A percentile compares a stretch with the other conserved stretches of the same genome.
Evolutionary conservation across 768 basidiomycete species (phyloP).

Genomic region (Lactarius quietus): DNA sequence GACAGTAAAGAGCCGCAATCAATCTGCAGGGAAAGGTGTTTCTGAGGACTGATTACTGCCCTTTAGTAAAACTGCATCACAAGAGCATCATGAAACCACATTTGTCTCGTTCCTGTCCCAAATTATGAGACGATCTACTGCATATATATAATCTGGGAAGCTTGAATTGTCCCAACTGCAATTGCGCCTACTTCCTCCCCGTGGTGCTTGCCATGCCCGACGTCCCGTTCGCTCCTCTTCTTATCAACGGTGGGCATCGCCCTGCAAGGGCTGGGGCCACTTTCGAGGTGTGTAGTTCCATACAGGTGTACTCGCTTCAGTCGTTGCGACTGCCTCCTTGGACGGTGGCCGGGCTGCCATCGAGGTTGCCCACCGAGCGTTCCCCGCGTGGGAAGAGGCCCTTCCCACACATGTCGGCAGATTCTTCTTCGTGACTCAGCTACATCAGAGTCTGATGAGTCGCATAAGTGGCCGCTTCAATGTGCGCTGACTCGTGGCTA

Average conservation of each 20-base stretch:
- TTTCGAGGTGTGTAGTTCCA: slow-evolving; percentile 48
- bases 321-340: slow-evolving; percentile 41
- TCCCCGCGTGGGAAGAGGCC: slow-evolving; percentile 22
- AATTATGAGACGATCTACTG: too few species aligned
- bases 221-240: slow-evolving; percentile 31
- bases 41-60: too few species aligned
- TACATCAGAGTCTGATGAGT: slow-evolving; percentile 11
- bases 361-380: slow-evolving; percentile 14
- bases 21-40: too few species aligned
- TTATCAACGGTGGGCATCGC: slow-evolving; percentile 40
- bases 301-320: slow-evolving; percentile 42
- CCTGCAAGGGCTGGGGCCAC: slow-evolving; percentile 37
- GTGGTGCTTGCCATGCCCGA: slow-evolving; percentile 4
- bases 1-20: too few species aligned
- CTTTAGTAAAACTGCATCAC: too few species aligned
- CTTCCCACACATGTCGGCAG: slow-evolving; percentile 2
- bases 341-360: slow-evolving; percentile 28
- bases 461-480: slow-evolving; percentile 4
- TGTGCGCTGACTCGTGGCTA: slow-evolving; percentile 13
- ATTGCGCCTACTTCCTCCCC: too few species aligned
- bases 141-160: too few species aligned
- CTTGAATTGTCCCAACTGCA: too few species aligned
- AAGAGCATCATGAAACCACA: too few species aligned
- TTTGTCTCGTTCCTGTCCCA: too few species aligned
- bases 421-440: slow-evolving; percentile 14